Percentiles rank a stretch among this genome's conserved stretches.
Evolutionary conservation across 164 flowering plant genomes (phyloP).

Genomic region (Dillenia suffruticosa): DNA sequence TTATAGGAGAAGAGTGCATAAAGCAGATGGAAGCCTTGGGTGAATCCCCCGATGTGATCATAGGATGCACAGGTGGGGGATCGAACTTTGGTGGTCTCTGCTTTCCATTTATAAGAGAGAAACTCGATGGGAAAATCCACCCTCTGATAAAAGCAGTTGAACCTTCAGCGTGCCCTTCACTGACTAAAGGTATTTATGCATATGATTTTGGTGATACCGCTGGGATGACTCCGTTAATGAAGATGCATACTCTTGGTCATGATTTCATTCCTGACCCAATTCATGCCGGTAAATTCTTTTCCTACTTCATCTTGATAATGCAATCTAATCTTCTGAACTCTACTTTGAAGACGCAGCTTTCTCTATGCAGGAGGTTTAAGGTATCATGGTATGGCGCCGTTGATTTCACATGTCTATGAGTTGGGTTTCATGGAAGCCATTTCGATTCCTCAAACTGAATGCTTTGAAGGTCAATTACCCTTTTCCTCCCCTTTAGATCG

Average conservation of each 20-base stretch:
- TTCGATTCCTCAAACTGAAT: conserved; percentile 82
- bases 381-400: conserved; percentile 97
- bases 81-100: conserved; percentile 90
- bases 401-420: conserved; percentile 88
- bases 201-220: conserved; percentile 97
- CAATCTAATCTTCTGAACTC: no score
- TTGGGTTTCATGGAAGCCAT: conserved; percentile 85
- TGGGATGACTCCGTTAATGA: conserved; percentile 91
- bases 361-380: conserved; percentile 74
- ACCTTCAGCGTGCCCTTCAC: conserved; percentile 90
- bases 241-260: conserved; percentile 99
- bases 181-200: conserved; percentile 87
- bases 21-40: conserved; percentile 89
- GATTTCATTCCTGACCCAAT: conserved; percentile 96
- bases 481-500: not conserved
- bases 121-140: conserved; percentile 69
- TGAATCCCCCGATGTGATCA: conserved; percentile 85
- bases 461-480: conserved; percentile 62
- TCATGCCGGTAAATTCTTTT: conserved; percentile 71
- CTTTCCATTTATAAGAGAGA: conserved; percentile 90
- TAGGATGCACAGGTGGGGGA: conserved; percentile 96
- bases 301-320: no score
- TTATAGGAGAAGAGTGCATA: conserved; percentile 93
- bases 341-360: not conserved
- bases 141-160: conserved; percentile 89